phyloP scores from a whole-genome alignment of 495 filamentous ascomycete species.

The Talaromyces trachyspermus region DNA sequence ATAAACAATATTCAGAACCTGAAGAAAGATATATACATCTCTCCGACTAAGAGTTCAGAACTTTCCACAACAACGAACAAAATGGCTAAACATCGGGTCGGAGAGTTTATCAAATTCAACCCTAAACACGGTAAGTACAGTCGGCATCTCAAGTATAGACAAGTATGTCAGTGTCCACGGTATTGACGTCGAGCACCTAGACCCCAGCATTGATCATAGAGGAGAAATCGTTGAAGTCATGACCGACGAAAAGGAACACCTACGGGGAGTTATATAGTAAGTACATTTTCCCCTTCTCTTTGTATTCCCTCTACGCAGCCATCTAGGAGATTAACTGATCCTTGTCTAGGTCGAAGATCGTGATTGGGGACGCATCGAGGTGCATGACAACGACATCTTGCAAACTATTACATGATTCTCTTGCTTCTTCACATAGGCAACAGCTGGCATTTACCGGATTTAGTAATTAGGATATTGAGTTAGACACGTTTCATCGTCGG shows the following conservation, averaged over 20 bases:
- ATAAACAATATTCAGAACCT: not conserved
- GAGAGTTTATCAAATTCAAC: slow-evolving; percentile 5
- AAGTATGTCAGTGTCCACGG: not conserved
- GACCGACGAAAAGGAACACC: slow-evolving; percentile 2
- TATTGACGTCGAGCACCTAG: not conserved
- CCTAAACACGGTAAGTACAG: slow-evolving; percentile 1
- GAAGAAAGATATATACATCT: too few relatives aligned
- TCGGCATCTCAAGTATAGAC: not conserved
- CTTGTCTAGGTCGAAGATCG: slow-evolving; percentile 4
- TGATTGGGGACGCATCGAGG: slow-evolving; percentile 3
- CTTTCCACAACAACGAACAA: too few relatives aligned
- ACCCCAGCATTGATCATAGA: slow-evolving; percentile 7
- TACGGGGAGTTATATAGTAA: slow-evolving; percentile 2
- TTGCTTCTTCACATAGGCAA: too few relatives aligned
- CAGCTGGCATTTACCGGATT: too few relatives aligned
- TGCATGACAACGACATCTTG: slow-evolving; percentile 3
- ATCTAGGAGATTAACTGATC: too few relatives aligned
- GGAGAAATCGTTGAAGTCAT: slow-evolving; percentile 1
- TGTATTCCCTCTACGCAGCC: not conserved
- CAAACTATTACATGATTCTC: not conserved
- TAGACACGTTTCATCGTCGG: too few relatives aligned
- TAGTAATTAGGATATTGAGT: too few relatives aligned
- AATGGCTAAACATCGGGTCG: not conserved
- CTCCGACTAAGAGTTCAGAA: too few relatives aligned
- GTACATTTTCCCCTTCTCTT: not conserved